phyloP scores from a whole-genome alignment of 225 moss, liverwort and hornwort genomes.

The Straminergon stramineum region DNA sequence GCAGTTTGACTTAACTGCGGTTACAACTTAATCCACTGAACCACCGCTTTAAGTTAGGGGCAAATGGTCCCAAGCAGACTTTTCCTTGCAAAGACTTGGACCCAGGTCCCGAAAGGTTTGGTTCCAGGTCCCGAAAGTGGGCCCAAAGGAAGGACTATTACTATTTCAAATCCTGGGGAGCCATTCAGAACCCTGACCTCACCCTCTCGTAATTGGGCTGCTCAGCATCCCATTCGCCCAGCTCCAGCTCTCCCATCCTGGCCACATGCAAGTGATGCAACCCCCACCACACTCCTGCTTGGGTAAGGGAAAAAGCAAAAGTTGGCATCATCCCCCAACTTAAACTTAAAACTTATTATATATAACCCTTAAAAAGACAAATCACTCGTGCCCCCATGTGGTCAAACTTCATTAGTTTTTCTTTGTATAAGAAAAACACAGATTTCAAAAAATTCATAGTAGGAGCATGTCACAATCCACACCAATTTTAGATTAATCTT shows the following conservation, averaged over 20 bases:
- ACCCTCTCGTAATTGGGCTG: background rate
- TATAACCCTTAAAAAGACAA: background rate
- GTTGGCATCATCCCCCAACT: background rate
- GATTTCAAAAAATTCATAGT: background rate
- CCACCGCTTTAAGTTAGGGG: background rate
- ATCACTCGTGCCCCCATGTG: too few species aligned
- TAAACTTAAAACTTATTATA: too few species aligned
- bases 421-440: too few species aligned
- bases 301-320: background rate
- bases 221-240: background rate
- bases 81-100: background rate
- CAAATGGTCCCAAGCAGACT: background rate
- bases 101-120: background rate
- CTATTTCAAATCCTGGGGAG: background rate
- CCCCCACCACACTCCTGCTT: background rate
- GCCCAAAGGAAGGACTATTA: background rate
- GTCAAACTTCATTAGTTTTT: background rate
- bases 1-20: background rate
- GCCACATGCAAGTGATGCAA: background rate
- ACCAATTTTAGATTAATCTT: background rate
- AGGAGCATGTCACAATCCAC: fast-evolving
- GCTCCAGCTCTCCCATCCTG: background rate
- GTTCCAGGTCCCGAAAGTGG: background rate
- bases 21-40: background rate
- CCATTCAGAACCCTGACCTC: background rate